Evolutionary conservation across 176 grass and related monocot species (phyloP).

Genomic region (Phyllostachys edulis): DNA sequence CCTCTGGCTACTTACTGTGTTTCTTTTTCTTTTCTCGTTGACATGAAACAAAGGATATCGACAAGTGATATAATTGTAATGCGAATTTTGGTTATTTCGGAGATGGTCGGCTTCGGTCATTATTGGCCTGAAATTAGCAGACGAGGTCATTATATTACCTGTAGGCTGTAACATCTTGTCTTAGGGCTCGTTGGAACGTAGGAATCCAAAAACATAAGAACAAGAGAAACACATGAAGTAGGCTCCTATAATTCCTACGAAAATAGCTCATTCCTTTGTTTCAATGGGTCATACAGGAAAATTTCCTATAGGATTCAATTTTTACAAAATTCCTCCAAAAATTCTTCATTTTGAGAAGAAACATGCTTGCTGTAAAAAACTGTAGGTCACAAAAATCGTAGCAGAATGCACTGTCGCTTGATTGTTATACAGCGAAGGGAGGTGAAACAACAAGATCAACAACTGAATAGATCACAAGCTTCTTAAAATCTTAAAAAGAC

Average conservation of each 20-base stretch:
- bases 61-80: conserved; percentile 13
- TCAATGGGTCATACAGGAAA: not conserved
- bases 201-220: not conserved
- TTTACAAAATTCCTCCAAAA: not conserved
- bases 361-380: not conserved
- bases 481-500: not conserved
- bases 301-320: not conserved
- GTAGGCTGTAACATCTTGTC: not conserved
- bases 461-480: not conserved
- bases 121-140: conserved; percentile 14
- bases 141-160: not conserved
- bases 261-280: not conserved
- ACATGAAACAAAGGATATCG: conserved; percentile 14
- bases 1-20: not conserved
- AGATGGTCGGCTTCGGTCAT: not conserved
- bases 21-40: not conserved
- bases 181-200: not conserved
- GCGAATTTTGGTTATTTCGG: not conserved
- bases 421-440: not conserved
- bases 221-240: too few relatives aligned
- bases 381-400: not conserved
- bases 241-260: too few relatives aligned
- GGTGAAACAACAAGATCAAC: not conserved
- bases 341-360: not conserved
- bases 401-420: not conserved